Evolutionary conservation across 305 asterid species (phyloP), one percentile per base, ranked within the genome.

Genomic region (Fraxinus xanthoxyloides): DNA sequence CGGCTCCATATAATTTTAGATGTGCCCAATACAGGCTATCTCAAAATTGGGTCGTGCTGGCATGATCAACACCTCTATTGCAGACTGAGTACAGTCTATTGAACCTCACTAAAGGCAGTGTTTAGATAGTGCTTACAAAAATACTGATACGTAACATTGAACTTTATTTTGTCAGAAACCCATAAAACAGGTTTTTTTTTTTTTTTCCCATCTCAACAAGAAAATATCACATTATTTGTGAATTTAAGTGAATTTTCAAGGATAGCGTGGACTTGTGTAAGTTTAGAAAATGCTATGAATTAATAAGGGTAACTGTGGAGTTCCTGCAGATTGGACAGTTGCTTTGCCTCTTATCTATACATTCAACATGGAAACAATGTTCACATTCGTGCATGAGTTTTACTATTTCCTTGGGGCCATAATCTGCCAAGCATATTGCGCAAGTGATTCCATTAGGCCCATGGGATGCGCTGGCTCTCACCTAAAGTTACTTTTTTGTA

Each of bases 341-440:
- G 1, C 85, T 85, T 32, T 91, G 72, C 97, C 95, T 90, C 43
- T 86, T 87, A 81, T 89, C 92, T 73, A 91, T 90, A 34, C 95
- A 91, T 5, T 91, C 90, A 5, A 85, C 89, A 56, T 89, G 93
- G 80, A 89, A 92, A 35, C 90, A 89, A 77, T 91, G 95, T 59
- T 86, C 86, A 46, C 93, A 91, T 23, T 88, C 90, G 6, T 93
- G 97, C 77, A 92, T 85, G 81, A 91, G 72, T 80, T 87, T 84
- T 31, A 92, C 69, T 15, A 84, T 85, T 13, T 92, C 95, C 40
- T 84, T 86, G 15, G 88, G 85, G 2, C 75, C 77, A 79, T 90
- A 92, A 23, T 92, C 95, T 43, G 77, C 82, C 36, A 91, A 72
- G 82, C 97, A 91, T 82, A 92, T 89, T 0, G 91, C 80, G 79